Evolutionary conservation across 1,284 basidiomycete genomes (phyloP), one percentile per base, ranked within the genome.

Genomic region (Ustilago xerochloae): DNA sequence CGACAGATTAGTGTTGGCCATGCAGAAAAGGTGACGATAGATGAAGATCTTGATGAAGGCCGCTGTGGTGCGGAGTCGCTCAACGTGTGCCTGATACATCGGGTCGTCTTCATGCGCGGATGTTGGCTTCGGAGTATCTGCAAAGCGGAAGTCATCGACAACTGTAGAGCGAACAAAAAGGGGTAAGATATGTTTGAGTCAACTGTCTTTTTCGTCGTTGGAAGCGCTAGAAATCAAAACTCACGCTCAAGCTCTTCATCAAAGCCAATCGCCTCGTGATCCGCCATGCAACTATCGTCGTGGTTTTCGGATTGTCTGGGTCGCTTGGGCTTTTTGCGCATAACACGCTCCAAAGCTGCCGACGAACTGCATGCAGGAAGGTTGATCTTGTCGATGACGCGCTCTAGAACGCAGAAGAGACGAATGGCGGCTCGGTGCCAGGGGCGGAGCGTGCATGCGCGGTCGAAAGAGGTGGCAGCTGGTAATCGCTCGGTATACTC

Each of bases 11-110:
- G 59, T 63, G 50, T 75, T 75, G 8, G 49, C 72, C 29, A 51
- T 43, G 28, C 52, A 66, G 39, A 75, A 67, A 7, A 75, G 60
- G 35, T 75, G 72, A 0, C 72, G 39, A 30, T 56, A 75, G 16
- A 70, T 75, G 53, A 75, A 75, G 50, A 75, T 70, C 39, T 70
- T 70, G 60, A 75, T 70, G 24, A 75, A 75, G 26, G 72, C 72
- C 4, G 63, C 72, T 13, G 63, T 70, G 12, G 67, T 75, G 10
- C 72, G 58, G 13, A 75, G 62, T 36, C 72, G 53, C 41, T 75
- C 72, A 26, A 66, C 45, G 30, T 75, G 72, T 12, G 67, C 63
- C 18, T 70, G 63, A 36, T 60, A 75, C 72, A 75, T 75, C 1
- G 56, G 38, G 28, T 75, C 72, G 43, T 75, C 72, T 30, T 66